Evolutionary conservation across 495 filamentous ascomycete species (phyloP).

Genomic region (Talaromyces borbonicus): DNA sequence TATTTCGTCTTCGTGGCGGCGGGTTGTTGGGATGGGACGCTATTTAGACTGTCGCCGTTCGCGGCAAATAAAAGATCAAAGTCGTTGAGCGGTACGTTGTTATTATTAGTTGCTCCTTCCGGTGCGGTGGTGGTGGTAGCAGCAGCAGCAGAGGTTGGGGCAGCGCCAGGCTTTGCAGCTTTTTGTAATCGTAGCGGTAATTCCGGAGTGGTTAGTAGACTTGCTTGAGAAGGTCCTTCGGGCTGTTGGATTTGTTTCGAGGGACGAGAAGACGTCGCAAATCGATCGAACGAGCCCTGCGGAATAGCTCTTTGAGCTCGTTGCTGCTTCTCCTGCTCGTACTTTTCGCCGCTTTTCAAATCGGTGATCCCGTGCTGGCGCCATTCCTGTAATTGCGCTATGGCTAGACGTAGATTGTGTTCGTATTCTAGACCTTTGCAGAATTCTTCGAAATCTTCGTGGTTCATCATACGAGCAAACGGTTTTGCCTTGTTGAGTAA

Average conservation of each 20-base stretch:
- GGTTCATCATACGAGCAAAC: slow-evolving; percentile 94
- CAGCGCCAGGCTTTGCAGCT: slow-evolving; percentile 20
- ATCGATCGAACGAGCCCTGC: slow-evolving; percentile 70
- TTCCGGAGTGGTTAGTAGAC: slow-evolving; percentile 66
- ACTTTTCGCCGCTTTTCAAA: slow-evolving; percentile 81
- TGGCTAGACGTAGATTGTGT: slow-evolving; percentile 80
- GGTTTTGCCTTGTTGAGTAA: slow-evolving; percentile 88
- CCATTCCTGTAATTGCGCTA: slow-evolving; percentile 91
- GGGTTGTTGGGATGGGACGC: slow-evolving; percentile 33
- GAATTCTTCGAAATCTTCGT: slow-evolving; percentile 78
- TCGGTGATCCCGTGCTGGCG: slow-evolving; percentile 72
- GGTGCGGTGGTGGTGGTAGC: background rate
- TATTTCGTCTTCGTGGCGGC: slow-evolving; percentile 33
- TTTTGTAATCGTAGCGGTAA: slow-evolving; percentile 51
- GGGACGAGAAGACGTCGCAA: slow-evolving; percentile 46
- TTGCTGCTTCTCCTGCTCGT: slow-evolving; percentile 78
- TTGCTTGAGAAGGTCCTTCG: slow-evolving; percentile 63
- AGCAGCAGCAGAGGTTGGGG: background rate
- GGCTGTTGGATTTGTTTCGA: slow-evolving; percentile 42
- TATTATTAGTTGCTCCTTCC: no score
- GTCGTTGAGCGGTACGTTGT: slow-evolving; percentile 28
- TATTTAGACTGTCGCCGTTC: slow-evolving; percentile 26
- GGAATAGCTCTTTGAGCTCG: slow-evolving; percentile 61
- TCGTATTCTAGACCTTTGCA: slow-evolving; percentile 79
- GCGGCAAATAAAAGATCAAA: slow-evolving; percentile 33